A percentile compares a stretch with the other conserved stretches of the same genome.
phyloP scores from a whole-genome alignment of 768 basidiomycete genomes.

The Rhodotorula diobovata region DNA sequence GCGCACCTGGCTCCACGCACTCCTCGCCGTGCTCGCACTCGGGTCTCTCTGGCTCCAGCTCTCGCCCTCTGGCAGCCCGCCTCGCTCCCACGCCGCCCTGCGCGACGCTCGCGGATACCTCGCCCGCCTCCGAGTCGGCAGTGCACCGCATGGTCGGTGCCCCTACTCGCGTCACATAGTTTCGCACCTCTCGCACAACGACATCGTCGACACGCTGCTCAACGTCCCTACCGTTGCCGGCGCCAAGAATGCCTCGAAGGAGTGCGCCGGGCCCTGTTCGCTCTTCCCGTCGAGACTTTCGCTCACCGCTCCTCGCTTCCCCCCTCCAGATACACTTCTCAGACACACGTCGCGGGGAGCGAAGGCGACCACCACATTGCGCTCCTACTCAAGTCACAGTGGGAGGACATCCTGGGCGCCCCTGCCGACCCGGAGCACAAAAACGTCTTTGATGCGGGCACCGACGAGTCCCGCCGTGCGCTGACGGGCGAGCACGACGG shows the following conservation, averaged over 20 bases:
- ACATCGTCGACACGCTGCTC: neutral
- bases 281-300: accelerated
- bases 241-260: neutral
- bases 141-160: neutral
- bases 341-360: constrained; percentile 65
- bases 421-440: constrained; percentile 47
- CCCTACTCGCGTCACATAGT: neutral
- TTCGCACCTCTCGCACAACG: neutral
- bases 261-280: neutral
- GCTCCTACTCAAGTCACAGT: constrained; percentile 61
- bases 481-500: neutral
- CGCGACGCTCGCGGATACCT: too few species aligned
- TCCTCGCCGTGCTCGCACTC: neutral
- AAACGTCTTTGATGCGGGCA: constrained; percentile 64
- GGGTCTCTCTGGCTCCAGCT: neutral
- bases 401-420: constrained; percentile 62
- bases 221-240: neutral
- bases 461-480: constrained; percentile 61
- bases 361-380: constrained; percentile 61
- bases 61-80: neutral
- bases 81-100: neutral
- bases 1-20: neutral
- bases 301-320: neutral
- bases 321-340: constrained; percentile 26
- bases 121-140: neutral